These are phyloP conservation scores for Citrus australasica DNA, from an alignment of 345 rosid genomes.

Conservation along the genomic window DNA sequence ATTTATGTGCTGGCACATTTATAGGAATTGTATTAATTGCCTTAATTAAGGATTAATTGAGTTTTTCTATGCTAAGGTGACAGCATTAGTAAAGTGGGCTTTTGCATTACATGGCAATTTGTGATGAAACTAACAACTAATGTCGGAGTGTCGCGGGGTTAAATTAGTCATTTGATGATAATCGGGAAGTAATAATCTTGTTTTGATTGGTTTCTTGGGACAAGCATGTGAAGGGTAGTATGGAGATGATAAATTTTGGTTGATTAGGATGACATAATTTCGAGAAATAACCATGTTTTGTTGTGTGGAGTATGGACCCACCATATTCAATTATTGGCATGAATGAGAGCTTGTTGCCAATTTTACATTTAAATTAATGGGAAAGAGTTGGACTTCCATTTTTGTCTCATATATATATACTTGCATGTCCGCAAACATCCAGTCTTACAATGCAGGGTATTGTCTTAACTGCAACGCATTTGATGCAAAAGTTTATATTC, in stretches of 20 bases:
- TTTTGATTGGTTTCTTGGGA: neutral
- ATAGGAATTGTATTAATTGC: neutral
- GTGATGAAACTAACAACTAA: neutral
- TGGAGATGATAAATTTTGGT: neutral
- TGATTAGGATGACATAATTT: neutral
- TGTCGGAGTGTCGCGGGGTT: no score
- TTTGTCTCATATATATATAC: no score
- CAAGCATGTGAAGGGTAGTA: neutral
- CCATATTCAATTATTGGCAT: neutral
- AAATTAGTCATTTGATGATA: neutral
- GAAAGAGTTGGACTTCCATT: no score
- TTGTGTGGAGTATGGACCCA: neutral
- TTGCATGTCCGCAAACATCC: no score
- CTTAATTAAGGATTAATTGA: neutral
- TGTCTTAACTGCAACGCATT: no score
- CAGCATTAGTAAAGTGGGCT: neutral
- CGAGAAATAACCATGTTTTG: neutral
- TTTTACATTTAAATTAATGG: neutral
- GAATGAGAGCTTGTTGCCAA: neutral
- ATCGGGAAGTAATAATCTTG: neutral
- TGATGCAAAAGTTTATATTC: no score
- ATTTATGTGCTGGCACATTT: neutral
- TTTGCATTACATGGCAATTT: neutral
- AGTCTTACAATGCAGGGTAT: no score
- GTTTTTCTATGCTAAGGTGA: neutral